These are phyloP conservation scores for Rhamnella rubrinervis DNA, from an alignment of 331 rosid genomes.

Conservation along the genomic window DNA sequence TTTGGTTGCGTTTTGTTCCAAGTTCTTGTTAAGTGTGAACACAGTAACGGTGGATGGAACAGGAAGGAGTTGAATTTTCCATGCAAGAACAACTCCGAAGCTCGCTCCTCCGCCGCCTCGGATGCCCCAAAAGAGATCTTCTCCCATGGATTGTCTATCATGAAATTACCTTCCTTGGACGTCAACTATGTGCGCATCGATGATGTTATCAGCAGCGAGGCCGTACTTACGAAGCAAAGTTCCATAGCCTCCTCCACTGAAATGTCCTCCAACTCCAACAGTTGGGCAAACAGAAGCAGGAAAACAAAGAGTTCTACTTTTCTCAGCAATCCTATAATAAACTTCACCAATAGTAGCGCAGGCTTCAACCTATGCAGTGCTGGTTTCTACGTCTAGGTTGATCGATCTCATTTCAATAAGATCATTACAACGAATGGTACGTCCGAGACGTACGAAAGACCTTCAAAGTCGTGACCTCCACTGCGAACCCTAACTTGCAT, in stretches of 20 bases:
- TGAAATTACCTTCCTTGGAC: constrained; percentile 25
- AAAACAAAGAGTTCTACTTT: constrained; percentile 20
- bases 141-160: constrained; percentile 34
- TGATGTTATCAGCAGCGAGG: constrained; percentile 28
- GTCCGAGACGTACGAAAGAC: constrained; percentile 15
- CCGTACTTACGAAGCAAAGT: constrained; percentile 29
- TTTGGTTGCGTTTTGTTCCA: constrained; percentile 15
- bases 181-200: constrained; percentile 26
- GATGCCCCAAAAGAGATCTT: constrained; percentile 40
- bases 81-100: constrained; percentile 36
- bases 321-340: constrained; percentile 21
- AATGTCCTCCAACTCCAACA: constrained; percentile 23
- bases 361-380: constrained; percentile 31
- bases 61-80: constrained; percentile 26
- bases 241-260: constrained; percentile 28
- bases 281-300: constrained; percentile 24
- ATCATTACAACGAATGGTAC: constrained; percentile 21
- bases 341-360: constrained; percentile 26
- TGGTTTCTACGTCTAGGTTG: neutral
- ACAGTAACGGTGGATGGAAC: constrained; percentile 23
- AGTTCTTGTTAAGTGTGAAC: constrained; percentile 3
- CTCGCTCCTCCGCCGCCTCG: constrained; percentile 41
- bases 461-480: constrained; percentile 34
- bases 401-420: constrained; percentile 19
- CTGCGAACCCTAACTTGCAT: constrained; percentile 29